Base-by-base conservation (phyloP, 2,329 filamentous ascomycete genomes). In the Fusarium anthophilum region DNA sequence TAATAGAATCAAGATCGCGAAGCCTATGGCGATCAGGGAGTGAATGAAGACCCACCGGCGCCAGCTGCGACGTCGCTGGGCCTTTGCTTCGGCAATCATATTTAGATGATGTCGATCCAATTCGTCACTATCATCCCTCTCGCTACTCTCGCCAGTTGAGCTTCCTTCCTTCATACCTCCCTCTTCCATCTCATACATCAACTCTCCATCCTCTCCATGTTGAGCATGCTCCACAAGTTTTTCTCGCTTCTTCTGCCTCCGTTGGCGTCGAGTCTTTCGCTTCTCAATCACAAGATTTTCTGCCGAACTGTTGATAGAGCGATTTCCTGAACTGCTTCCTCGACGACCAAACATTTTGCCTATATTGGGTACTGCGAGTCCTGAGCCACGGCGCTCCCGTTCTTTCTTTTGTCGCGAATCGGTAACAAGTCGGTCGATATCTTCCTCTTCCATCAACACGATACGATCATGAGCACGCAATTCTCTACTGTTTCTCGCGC, bases 121-220 rank as follows among this genome's bases (percentile, higher is more conserved):
- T 81, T 91, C 84, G 77, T 89, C 85, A 84, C 91, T 86, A 81
- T 89, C 84, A 73, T 91, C 85, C 73, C 90, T 84, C 77, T 92
- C 84, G 85, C 87, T 91, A 81, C 88, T 91, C 2, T 89, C 87
- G 41, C 89, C 90, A 0, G 90, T 91, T 11, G 85, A 86, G 79
- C 89, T 93, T 61, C 92, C 91, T 54, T 92, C 91, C 69, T 88
- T 90, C 78, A 93, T 88, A 6, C 87, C 89, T 3, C 94, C 94
- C 80, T 95, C 92, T 82, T 98, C 95, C 92, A 96, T 94, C 83
- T 96, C 93, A 81, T 94, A 95, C 91, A 97, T 94, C 78, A 97
- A 85, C 81, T 91, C 90, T 43, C 92, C 91, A 74, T 94, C 90
- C 79, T 94, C 93, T 63, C 91, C 91, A 69, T 90, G 82, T 32